Evolutionary conservation across 2,329 filamentous ascomycete species (phyloP).

Genomic region (Fusarium brevicatenulatum): DNA sequence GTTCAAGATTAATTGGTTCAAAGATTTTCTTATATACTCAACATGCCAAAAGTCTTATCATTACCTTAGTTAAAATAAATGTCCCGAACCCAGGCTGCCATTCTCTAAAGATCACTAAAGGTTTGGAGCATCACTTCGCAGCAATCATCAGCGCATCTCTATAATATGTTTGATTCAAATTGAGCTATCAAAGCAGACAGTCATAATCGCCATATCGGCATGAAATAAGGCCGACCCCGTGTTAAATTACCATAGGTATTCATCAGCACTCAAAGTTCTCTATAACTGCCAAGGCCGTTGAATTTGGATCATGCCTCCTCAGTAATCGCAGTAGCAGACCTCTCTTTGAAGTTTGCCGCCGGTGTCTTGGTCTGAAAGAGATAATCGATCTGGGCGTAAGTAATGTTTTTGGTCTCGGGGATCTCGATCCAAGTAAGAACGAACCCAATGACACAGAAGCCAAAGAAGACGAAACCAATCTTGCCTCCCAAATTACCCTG

Average conservation of each 20-base stretch:
- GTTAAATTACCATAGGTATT: no score
- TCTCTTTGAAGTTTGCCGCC: not conserved
- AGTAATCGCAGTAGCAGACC: not conserved
- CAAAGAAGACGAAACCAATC: not conserved
- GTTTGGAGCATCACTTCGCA: not conserved
- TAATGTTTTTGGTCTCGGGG: not conserved
- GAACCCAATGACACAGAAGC: not conserved
- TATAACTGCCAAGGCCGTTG: not conserved
- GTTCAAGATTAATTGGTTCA: no score
- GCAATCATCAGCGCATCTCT: not conserved
- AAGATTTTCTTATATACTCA: no score
- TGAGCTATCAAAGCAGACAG: not conserved
- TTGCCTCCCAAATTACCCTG: not conserved
- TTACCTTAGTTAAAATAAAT: no score
- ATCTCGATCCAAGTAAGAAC: not conserved
- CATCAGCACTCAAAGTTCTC: not conserved
- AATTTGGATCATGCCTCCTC: not conserved
- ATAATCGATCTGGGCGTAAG: not conserved
- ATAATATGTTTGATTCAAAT: not conserved
- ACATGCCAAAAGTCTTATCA: no score
- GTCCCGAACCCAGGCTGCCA: no score
- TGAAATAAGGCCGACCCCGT: no score
- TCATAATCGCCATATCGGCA: no score
- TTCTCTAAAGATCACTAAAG: not conserved
- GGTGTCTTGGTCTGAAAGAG: not conserved